phyloP scores from a whole-genome alignment of 2,329 filamentous ascomycete species.

The Akanthomyces muscarius region DNA sequence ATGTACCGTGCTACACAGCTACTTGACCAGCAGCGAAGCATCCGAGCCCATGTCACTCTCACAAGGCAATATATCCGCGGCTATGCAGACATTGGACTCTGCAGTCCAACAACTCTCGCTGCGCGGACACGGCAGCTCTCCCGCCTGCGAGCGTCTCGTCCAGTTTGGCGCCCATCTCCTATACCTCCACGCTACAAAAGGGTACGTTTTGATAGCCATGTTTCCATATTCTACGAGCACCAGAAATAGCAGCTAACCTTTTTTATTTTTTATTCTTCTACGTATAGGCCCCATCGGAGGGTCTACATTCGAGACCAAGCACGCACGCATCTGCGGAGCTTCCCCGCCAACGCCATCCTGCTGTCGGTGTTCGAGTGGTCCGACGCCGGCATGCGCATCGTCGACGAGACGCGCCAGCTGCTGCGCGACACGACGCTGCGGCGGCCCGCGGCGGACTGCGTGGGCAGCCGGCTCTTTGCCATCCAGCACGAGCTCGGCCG shows the following conservation, averaged over 20 bases:
- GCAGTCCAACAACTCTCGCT: constrained; percentile 42
- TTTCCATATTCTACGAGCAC: background rate
- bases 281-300: constrained; percentile 60
- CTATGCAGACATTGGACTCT: constrained; percentile 38
- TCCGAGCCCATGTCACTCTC: constrained; percentile 41
- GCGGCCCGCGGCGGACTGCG: constrained; percentile 34
- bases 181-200: constrained; percentile 58
- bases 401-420: constrained; percentile 70
- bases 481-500: constrained; percentile 47
- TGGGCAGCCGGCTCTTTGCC: constrained; percentile 45
- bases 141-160: constrained; percentile 59
- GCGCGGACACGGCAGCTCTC: constrained; percentile 30
- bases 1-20: constrained; percentile 61
- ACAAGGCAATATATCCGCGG: constrained; percentile 55
- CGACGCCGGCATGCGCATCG: constrained; percentile 65
- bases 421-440: constrained; percentile 50
- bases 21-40: constrained; percentile 48
- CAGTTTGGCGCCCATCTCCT: constrained; percentile 66
- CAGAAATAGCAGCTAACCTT: background rate
- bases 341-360: constrained; percentile 74
- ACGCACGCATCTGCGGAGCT: constrained; percentile 54
- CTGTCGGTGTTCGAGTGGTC: constrained; percentile 70
- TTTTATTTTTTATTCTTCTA: constrained; percentile 25
- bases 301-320: constrained; percentile 60
- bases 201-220: constrained; percentile 35